These are phyloP conservation scores for Talaromyces funiculosus DNA, from an alignment of 2,329 filamentous ascomycete genomes.

Conservation along the genomic window DNA sequence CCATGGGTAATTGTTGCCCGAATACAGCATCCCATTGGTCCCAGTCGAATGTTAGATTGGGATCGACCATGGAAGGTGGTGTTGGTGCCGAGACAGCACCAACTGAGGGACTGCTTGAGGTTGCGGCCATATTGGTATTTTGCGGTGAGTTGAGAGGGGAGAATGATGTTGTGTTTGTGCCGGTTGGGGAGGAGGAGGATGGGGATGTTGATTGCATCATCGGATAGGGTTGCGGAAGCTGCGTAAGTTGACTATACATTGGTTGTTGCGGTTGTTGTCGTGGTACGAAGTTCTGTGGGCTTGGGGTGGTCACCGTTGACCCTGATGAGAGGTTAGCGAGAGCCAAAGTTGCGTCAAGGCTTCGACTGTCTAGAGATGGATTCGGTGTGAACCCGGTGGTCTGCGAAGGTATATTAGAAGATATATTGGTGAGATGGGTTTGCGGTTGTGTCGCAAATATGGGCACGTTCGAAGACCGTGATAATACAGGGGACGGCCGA, in stretches of 20 bases:
- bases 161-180: neutral
- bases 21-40: constrained; percentile 47
- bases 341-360: constrained; percentile 14
- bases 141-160: neutral
- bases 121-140: neutral
- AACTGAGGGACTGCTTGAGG: neutral
- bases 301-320: neutral
- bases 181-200: neutral
- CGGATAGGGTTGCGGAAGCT: neutral
- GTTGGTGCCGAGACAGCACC: constrained; percentile 23
- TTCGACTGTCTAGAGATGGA: constrained; percentile 1
- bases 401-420: neutral
- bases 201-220: neutral
- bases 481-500: constrained; percentile 18
- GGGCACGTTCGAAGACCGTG: constrained; percentile 16
- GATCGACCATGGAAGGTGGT: constrained; percentile 34
- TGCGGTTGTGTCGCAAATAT: constrained; percentile 6
- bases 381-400: neutral
- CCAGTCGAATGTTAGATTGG: constrained; percentile 45
- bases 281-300: neutral
- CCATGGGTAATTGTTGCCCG: constrained; percentile 41
- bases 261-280: constrained; percentile 1
- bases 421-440: constrained; percentile 8
- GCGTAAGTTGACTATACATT: neutral
- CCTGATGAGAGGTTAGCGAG: constrained; percentile 11